Evolutionary conservation across 371 early-diverging fungal genomes (phyloP).

Genomic region (Mortierella sp.): DNA sequence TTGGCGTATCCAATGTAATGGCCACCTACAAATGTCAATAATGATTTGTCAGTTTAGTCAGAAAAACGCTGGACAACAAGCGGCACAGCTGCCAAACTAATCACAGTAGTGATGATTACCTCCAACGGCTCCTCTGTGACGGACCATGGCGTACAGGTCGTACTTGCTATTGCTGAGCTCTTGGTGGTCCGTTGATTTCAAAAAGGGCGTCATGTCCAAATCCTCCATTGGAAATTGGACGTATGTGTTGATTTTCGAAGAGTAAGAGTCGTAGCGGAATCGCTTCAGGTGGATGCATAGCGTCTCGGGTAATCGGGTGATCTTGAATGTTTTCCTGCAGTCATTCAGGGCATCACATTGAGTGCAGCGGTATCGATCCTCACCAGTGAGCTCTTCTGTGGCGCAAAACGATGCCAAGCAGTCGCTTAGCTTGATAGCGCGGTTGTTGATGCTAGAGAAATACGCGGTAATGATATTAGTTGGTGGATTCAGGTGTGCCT

Average conservation of each 20-base stretch:
- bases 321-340: constrained; percentile 57
- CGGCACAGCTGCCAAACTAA: too few relatives aligned
- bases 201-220: constrained; percentile 62
- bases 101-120: constrained; percentile 25
- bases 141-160: constrained; percentile 62
- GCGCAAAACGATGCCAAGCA: constrained; percentile 61
- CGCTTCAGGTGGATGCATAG: constrained; percentile 65
- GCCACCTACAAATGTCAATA: constrained; percentile 40
- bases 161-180: constrained; percentile 52
- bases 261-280: constrained; percentile 58
- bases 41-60: not conserved
- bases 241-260: constrained; percentile 64
- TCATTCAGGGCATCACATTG: constrained; percentile 56
- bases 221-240: constrained; percentile 65
- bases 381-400: constrained; percentile 60
- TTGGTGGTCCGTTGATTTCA: constrained; percentile 39
- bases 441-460: constrained; percentile 22
- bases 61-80: not conserved
- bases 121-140: constrained; percentile 62
- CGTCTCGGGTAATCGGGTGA: constrained; percentile 60
- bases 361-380: constrained; percentile 60
- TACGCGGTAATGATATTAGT: not conserved
- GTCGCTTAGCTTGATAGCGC: constrained; percentile 55
- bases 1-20: constrained; percentile 64
- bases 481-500: not conserved